phyloP scores from a whole-genome alignment of 1,284 basidiomycete species.

The Sporisorium sorghi region DNA sequence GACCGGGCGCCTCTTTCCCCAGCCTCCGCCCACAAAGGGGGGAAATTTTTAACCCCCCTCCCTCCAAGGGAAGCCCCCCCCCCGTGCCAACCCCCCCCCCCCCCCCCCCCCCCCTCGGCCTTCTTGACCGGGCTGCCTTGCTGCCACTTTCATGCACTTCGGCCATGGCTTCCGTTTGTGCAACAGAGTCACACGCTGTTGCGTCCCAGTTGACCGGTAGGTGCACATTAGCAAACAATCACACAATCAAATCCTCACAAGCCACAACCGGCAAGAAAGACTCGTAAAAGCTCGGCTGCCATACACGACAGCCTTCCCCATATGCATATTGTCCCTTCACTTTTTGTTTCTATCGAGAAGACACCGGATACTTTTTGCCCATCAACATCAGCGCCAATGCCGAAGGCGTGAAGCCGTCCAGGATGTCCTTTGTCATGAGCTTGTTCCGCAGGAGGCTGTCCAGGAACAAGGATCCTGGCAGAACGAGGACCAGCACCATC shows the following conservation, averaged over 20 bases:
- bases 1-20: too few species aligned
- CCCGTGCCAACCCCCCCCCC: too few species aligned
- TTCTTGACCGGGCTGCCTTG: too few species aligned
- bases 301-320: background rate
- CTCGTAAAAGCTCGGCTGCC: background rate
- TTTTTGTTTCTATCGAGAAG: background rate
- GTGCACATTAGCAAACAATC: background rate
- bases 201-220: background rate
- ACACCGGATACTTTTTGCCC: slow-evolving; percentile 28
- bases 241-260: background rate
- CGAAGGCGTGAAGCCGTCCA: slow-evolving; percentile 26
- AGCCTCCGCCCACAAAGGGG: too few species aligned
- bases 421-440: slow-evolving; percentile 32
- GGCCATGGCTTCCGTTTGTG: background rate
- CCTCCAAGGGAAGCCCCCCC: too few species aligned
- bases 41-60: too few species aligned
- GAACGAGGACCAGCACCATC: slow-evolving; percentile 26
- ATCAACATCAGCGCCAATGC: slow-evolving; percentile 29
- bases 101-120: too few species aligned
- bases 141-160: too few species aligned
- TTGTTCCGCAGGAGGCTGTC: slow-evolving; percentile 28
- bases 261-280: background rate
- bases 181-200: too few species aligned
- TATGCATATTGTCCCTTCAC: slow-evolving; percentile 24
- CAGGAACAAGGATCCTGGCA: slow-evolving; percentile 29